Evolutionary conservation across 352 stramenopile species (phyloP).

Genomic region (Phytopythium sindhum): DNA sequence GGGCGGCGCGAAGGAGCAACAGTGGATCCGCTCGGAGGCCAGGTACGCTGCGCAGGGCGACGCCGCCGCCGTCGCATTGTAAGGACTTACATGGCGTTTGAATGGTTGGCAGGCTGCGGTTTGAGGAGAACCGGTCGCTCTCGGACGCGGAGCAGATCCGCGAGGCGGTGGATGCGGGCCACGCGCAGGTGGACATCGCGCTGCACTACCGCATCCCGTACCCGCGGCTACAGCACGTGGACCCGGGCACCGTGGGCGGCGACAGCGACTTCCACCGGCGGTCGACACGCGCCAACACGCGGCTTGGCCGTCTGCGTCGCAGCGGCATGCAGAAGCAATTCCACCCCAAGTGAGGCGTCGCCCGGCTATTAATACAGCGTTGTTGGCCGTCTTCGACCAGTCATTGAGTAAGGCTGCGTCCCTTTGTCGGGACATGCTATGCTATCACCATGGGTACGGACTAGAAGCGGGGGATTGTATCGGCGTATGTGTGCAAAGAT

Average conservation of each 20-base stretch:
- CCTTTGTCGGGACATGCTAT: too few relatives aligned
- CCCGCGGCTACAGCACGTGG: slow-evolving; percentile 70
- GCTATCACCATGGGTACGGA: too few relatives aligned
- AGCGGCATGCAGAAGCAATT: slow-evolving; percentile 48
- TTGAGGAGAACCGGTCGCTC: slow-evolving; percentile 61
- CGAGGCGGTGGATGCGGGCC: slow-evolving; percentile 48
- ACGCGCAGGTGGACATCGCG: slow-evolving; percentile 76
- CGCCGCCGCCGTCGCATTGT: not conserved
- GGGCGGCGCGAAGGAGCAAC: slow-evolving; percentile 47
- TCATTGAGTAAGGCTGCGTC: too few relatives aligned
- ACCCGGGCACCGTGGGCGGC: slow-evolving; percentile 71
- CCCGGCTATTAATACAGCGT: not conserved
- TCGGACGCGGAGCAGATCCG: slow-evolving; percentile 26
- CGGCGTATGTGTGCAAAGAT: not conserved
- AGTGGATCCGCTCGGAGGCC: slow-evolving; percentile 67
- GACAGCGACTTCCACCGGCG: slow-evolving; percentile 64
- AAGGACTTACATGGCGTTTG: not conserved
- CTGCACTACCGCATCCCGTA: slow-evolving; percentile 87
- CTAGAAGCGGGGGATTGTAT: too few relatives aligned
- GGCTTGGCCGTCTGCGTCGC: slow-evolving; percentile 36
- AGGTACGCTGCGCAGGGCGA: too few relatives aligned
- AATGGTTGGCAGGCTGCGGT: slow-evolving; percentile 30
- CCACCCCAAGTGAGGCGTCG: slow-evolving; percentile 20
- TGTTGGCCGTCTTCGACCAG: too few relatives aligned
- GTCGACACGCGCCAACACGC: slow-evolving; percentile 52